Conservation (phyloP, 1,284 basidiomycete genomes). For the Exobasidium rhododendri region DNA sequence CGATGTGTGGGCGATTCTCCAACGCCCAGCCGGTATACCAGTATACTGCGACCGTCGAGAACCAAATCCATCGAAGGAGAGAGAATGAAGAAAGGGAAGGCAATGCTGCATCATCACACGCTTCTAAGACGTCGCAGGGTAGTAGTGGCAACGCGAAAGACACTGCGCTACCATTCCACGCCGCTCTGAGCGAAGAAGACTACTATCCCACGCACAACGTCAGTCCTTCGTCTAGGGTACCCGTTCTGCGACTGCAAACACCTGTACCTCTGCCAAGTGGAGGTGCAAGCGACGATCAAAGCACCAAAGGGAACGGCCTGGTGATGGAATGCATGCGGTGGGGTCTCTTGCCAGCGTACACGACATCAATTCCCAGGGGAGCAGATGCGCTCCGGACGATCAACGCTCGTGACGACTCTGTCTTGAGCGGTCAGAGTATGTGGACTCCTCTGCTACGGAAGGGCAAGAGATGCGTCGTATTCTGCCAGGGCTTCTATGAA, state of each 20-base stretch:
- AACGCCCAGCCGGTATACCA: not conserved
- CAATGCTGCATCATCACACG: too few relatives aligned
- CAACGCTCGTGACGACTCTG: conserved; percentile 80
- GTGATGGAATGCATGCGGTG: conserved; percentile 63
- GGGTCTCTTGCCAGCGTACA: conserved; percentile 84
- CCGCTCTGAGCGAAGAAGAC: not conserved
- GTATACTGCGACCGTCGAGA: not conserved
- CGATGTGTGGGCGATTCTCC: not conserved
- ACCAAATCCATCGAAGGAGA: not conserved
- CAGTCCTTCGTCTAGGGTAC: conserved; percentile 36
- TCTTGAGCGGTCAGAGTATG: conserved; percentile 58
- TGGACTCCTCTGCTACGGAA: conserved; percentile 27
- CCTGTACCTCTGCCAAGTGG: not conserved
- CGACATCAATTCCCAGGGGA: conserved; percentile 66
- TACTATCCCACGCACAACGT: conserved; percentile 48
- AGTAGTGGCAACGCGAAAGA: too few relatives aligned
- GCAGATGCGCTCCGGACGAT: conserved; percentile 71
- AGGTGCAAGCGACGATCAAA: conserved; percentile 11
- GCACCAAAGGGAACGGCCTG: conserved; percentile 9
- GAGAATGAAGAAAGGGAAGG: too few relatives aligned
- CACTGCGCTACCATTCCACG: not conserved
- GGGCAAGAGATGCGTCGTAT: conserved; percentile 44
- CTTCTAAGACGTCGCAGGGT: too few relatives aligned
- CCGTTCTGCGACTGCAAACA: conserved; percentile 32
- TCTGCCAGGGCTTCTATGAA: conserved; percentile 52